Percentiles rank a stretch among this genome's conserved stretches.
phyloP scores from a whole-genome alignment of 2,329 filamentous ascomycete species.

The Alternaria burnsii region DNA sequence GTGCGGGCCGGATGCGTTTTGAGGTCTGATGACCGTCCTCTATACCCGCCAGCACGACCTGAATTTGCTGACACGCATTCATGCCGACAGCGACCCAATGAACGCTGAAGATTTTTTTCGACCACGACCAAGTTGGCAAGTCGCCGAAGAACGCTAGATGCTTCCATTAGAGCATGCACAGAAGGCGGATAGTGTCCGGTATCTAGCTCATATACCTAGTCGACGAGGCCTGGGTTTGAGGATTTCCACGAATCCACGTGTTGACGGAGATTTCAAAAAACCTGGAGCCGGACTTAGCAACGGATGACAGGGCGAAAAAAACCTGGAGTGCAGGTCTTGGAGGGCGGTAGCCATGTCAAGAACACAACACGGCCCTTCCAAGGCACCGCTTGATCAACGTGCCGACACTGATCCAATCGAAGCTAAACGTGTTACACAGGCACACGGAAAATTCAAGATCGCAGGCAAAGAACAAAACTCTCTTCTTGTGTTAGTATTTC shows the following conservation, averaged over 20 bases:
- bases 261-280: conserved; percentile 1
- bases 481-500: background rate
- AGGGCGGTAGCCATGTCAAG: background rate
- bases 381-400: background rate
- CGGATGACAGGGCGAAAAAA: background rate
- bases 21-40: conserved; percentile 15
- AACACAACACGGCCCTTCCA: background rate
- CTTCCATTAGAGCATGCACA: conserved; percentile 2
- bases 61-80: background rate
- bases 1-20: conserved; percentile 19
- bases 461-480: background rate
- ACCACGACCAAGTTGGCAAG: conserved; percentile 14
- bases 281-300: conserved; percentile 3
- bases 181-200: conserved; percentile 4
- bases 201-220: conserved; percentile 3
- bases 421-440: background rate
- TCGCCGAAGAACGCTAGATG: conserved; percentile 10
- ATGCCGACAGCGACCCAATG: conserved; percentile 21
- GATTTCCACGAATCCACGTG: conserved; percentile 16
- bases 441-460: background rate
- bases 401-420: background rate
- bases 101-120: background rate
- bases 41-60: background rate
- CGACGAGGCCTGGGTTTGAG: background rate
- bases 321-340: background rate